These are phyloP conservation scores for Quercus robur DNA, from an alignment of 306 rosid genomes.

Conservation along the genomic window DNA sequence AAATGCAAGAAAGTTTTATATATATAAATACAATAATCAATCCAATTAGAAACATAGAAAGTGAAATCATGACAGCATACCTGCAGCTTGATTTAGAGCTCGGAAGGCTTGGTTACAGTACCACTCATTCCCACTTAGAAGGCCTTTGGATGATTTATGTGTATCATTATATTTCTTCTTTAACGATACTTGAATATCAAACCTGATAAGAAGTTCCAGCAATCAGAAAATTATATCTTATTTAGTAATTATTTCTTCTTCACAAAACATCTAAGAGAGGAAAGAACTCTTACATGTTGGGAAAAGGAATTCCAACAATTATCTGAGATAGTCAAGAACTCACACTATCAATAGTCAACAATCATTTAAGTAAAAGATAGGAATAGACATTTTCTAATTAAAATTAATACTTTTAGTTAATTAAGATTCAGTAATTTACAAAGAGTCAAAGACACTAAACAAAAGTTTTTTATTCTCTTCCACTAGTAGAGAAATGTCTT, in stretches of 20 bases:
- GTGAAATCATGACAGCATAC: slow-evolving; percentile 28
- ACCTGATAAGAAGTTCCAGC: slow-evolving; percentile 42
- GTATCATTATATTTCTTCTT: slow-evolving; percentile 88
- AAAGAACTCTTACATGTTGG: slow-evolving; percentile 73
- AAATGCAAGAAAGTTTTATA: background rate
- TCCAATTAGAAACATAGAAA: background rate
- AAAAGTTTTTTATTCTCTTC: background rate
- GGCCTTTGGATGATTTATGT: slow-evolving; percentile 66
- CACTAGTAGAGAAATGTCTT: slow-evolving; percentile 10
- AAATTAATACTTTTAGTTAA: background rate
- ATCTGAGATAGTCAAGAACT: slow-evolving; percentile 78
- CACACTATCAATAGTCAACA: slow-evolving; percentile 16
- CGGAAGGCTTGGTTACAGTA: slow-evolving; percentile 97
- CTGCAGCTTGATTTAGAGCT: slow-evolving; percentile 98
- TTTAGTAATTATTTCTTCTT: slow-evolving; percentile 3
- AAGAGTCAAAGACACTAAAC: background rate
- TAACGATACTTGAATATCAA: slow-evolving; percentile 73
- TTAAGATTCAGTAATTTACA: background rate
- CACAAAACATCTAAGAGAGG: slow-evolving; percentile 14
- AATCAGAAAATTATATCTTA: slow-evolving; percentile 27
- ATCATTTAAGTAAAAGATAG: slow-evolving; percentile 9
- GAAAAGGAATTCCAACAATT: slow-evolving; percentile 93
- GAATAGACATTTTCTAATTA: background rate
- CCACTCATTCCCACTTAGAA: slow-evolving; percentile 84
- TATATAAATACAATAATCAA: background rate